phyloP scores from a whole-genome alignment of 2,329 filamentous ascomycete species.

The Proliferodiscus dingleyae region DNA sequence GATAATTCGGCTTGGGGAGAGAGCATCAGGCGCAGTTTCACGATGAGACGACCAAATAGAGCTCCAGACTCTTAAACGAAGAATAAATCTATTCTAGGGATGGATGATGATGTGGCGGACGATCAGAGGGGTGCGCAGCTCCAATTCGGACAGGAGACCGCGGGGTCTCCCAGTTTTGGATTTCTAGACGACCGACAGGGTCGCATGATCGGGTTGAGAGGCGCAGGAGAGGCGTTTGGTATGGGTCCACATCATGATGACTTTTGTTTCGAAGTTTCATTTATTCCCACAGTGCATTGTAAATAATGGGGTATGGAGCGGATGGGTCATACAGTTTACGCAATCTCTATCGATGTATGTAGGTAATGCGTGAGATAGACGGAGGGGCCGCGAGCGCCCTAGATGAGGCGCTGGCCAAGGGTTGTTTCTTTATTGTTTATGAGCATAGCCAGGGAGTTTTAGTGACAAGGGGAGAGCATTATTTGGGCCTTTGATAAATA shows the following conservation, averaged over 20 bases:
- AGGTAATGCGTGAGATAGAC: background rate
- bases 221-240: constrained; percentile 11
- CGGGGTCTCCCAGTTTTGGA: constrained; percentile 12
- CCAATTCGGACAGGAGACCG: background rate
- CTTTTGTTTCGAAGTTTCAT: constrained; percentile 3
- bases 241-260: constrained; percentile 10
- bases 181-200: constrained; percentile 18
- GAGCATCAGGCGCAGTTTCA: constrained; percentile 85
- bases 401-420: background rate
- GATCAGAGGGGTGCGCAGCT: background rate
- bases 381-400: background rate
- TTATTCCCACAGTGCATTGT: constrained; percentile 1
- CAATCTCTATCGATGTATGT: constrained; percentile 4
- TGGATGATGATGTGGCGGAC: constrained; percentile 2
- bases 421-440: constrained; percentile 9
- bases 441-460: constrained; percentile 18
- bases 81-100: background rate
- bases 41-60: constrained; percentile 46
- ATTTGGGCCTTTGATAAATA: background rate
- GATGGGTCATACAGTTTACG: constrained; percentile 5
- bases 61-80: constrained; percentile 12
- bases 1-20: constrained; percentile 91
- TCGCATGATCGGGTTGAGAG: constrained; percentile 19
- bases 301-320: background rate
- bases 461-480: constrained; percentile 1